A percentile compares a stretch with the other conserved stretches of the same genome.
Conservation (phyloP, 257 asterid species). For the Ophiorrhiza pumila region DNA sequence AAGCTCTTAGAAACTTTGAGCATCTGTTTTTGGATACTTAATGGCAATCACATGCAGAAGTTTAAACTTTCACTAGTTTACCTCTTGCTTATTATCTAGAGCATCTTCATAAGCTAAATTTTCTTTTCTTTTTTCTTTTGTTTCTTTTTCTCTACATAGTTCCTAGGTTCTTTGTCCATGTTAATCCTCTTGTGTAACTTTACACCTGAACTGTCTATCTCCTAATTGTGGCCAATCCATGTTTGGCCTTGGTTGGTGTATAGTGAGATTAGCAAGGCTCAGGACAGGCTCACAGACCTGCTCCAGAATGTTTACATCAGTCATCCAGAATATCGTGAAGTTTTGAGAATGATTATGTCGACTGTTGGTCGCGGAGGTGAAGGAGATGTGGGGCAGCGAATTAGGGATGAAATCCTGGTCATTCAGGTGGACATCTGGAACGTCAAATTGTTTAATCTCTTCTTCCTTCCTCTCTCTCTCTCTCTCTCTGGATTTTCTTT, state of each 20-base stretch:
- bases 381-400: slow-evolving; percentile 99
- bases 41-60: neutral
- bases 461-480: neutral
- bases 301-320: slow-evolving; percentile 61
- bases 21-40: neutral
- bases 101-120: neutral
- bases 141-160: neutral
- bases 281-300: slow-evolving; percentile 90
- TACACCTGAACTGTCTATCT: neutral
- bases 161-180: slow-evolving; percentile 7
- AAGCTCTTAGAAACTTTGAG: neutral
- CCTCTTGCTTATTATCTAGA: neutral
- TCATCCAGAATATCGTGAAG: slow-evolving; percentile 69
- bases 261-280: slow-evolving; percentile 98
- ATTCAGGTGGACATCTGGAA: slow-evolving; percentile 59
- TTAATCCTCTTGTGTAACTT: neutral
- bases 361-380: slow-evolving; percentile 99
- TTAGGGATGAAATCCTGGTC: slow-evolving; percentile 95
- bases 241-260: slow-evolving; percentile 16
- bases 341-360: slow-evolving; percentile 85
- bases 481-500: neutral
- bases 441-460: neutral
- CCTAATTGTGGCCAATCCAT: slow-evolving; percentile 6
- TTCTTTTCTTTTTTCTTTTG: neutral
- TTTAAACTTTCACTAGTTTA: neutral